Evolutionary conservation across 1,284 basidiomycete species (phyloP).

Genomic region (Termitomyces sp.): DNA sequence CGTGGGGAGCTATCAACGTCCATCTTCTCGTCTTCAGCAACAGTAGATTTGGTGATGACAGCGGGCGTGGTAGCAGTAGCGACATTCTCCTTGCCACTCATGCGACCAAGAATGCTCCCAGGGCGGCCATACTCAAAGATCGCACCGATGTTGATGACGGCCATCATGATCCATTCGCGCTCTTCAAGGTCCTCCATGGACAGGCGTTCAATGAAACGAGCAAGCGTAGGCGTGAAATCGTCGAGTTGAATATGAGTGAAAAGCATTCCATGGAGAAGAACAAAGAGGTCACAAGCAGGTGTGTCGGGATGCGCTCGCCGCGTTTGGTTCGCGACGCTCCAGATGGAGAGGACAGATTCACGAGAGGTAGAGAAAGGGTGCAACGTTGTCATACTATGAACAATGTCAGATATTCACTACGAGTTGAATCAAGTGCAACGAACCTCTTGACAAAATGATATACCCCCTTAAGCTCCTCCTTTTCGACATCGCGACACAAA

Average conservation of each 20-base stretch:
- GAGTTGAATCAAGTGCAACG: conserved; percentile 16
- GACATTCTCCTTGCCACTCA: conserved; percentile 36
- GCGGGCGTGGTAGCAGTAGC: conserved; percentile 34
- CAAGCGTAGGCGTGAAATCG: conserved; percentile 78
- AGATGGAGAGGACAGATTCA: conserved; percentile 83
- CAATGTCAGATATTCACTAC: conserved; percentile 1
- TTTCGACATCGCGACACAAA: conserved; percentile 75
- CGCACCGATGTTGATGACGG: conserved; percentile 74
- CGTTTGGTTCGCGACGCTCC: conserved; percentile 72
- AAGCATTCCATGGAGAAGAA: conserved; percentile 91
- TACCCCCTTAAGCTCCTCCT: conserved; percentile 80
- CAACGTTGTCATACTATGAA: conserved; percentile 74
- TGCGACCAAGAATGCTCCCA: conserved; percentile 56
- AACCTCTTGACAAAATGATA: conserved; percentile 97
- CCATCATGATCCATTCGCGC: conserved; percentile 96
- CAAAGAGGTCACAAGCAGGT: conserved; percentile 80
- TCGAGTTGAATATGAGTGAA: conserved; percentile 94
- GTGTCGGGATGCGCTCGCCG: conserved; percentile 68
- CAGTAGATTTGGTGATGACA: conserved; percentile 12
- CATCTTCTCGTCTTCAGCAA: conserved; percentile 56
- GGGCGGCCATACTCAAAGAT: conserved; percentile 87
- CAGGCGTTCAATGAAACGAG: conserved; percentile 82
- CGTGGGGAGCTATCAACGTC: conserved; percentile 47
- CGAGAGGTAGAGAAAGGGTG: conserved; percentile 85
- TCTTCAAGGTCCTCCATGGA: conserved; percentile 77